Evolutionary conservation across 148 eudicot genomes (phyloP).

Genomic region (Persicaria tinctoria): DNA sequence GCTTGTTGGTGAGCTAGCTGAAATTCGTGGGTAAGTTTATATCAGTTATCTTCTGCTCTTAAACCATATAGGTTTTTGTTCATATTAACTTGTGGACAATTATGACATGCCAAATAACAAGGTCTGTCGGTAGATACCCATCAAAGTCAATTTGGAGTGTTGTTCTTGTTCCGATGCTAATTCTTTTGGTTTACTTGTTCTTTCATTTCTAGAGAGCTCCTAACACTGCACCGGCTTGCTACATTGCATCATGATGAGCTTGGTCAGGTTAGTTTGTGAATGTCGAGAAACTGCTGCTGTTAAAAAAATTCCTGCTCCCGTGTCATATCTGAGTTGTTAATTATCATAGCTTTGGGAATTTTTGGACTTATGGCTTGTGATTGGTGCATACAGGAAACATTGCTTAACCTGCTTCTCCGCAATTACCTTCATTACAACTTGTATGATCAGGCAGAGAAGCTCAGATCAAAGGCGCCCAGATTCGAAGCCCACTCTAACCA

Average conservation of each 20-base stretch:
- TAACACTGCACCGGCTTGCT: conserved; percentile 80
- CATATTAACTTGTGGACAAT: neutral
- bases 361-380: neutral
- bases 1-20: conserved; percentile 76
- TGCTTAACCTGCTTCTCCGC: conserved; percentile 83
- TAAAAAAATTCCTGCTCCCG: neutral
- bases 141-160: neutral
- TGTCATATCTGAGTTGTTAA: neutral
- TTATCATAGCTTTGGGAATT: neutral
- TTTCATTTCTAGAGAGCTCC: conserved; percentile 58
- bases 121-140: neutral
- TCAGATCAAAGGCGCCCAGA: conserved; percentile 97
- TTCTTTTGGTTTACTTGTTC: conserved; percentile 7
- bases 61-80: neutral
- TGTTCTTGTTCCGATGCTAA: conserved; percentile 2
- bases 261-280: conserved; percentile 70
- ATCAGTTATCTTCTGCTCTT: neutral
- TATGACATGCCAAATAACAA: neutral
- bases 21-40: conserved; percentile 71
- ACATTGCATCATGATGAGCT: conserved; percentile 94
- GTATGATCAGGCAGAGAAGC: conserved; percentile 94
- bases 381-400: conserved; percentile 66
- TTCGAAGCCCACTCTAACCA: conserved; percentile 97
- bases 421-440: conserved; percentile 92
- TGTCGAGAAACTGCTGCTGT: neutral